Evolutionary conservation across 2,329 filamentous ascomycete genomes (phyloP).

Genomic region (Scedosporium dehoogii): DNA sequence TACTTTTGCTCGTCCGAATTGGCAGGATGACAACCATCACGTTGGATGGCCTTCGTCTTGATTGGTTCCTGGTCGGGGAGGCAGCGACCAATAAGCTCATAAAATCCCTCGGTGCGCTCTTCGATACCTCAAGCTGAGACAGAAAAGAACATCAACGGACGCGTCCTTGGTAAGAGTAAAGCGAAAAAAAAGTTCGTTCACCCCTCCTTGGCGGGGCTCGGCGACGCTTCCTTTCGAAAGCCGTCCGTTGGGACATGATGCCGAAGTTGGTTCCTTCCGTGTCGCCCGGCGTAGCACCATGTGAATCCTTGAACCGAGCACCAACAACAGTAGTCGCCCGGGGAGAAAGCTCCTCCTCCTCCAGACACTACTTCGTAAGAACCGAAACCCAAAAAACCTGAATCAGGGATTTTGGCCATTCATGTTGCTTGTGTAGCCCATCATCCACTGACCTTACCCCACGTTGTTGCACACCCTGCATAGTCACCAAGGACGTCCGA

Average conservation of each 20-base stretch:
- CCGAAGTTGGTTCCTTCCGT: background rate
- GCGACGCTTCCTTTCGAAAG: background rate
- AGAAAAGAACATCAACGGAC: background rate
- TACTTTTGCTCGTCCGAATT: background rate
- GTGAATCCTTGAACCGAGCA: background rate
- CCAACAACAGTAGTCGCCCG: no score
- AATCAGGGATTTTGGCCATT: background rate
- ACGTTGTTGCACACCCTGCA: slow-evolving; percentile 7
- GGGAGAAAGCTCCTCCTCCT: no score
- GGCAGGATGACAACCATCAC: slow-evolving; percentile 3
- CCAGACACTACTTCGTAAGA: background rate
- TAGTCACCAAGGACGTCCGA: background rate
- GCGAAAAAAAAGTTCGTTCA: background rate
- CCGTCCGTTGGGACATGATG: background rate
- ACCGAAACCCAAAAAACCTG: background rate
- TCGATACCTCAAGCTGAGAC: background rate
- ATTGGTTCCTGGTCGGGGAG: background rate
- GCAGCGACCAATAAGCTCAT: background rate
- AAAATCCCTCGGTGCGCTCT: background rate
- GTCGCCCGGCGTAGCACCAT: background rate
- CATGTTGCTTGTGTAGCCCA: background rate
- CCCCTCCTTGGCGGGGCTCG: background rate
- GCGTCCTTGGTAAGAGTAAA: background rate
- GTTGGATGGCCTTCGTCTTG: slow-evolving; percentile 1
- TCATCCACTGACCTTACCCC: slow-evolving; percentile 7